phyloP scores from a whole-genome alignment of 148 eudicot genomes.

The Silene uniflora region DNA sequence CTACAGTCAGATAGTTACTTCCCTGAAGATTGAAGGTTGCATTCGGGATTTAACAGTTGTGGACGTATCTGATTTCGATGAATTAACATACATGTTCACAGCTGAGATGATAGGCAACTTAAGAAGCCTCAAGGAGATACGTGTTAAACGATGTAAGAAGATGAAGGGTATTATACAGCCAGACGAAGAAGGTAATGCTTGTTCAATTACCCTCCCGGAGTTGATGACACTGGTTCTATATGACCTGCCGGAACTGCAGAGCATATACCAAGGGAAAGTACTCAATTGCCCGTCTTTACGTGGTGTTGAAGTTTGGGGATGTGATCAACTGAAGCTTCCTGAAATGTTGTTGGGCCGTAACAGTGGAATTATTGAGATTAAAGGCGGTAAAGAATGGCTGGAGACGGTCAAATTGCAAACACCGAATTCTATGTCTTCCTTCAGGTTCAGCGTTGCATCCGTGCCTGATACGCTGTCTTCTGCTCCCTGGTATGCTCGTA shows the following conservation, averaged over 20 bases:
- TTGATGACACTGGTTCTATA: slow-evolving; percentile 17
- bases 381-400: slow-evolving; percentile 25
- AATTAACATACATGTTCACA: slow-evolving; percentile 25
- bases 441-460: slow-evolving; percentile 21
- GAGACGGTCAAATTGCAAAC: slow-evolving; percentile 7
- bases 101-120: slow-evolving; percentile 25
- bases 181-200: slow-evolving; percentile 25
- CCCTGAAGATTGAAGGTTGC: slow-evolving; percentile 26
- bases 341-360: slow-evolving; percentile 23
- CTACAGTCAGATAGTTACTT: slow-evolving; percentile 14
- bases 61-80: slow-evolving; percentile 16
- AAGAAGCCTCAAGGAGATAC: slow-evolving; percentile 22
- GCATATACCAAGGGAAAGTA: slow-evolving; percentile 29
- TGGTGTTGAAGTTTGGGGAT: slow-evolving; percentile 28
- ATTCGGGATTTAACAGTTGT: slow-evolving; percentile 22
- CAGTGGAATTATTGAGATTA: slow-evolving; percentile 22
- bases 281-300: slow-evolving; percentile 23
- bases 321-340: slow-evolving; percentile 26
- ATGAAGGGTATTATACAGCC: slow-evolving; percentile 32
- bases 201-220: slow-evolving; percentile 20
- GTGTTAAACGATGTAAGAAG: slow-evolving; percentile 29
- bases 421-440: slow-evolving; percentile 14
- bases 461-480: slow-evolving; percentile 24
- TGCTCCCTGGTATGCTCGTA: slow-evolving; percentile 22
- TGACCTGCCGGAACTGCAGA: slow-evolving; percentile 28